Conservation (phyloP, 306 rosid species). For the Hippophae tibetana region DNA sequence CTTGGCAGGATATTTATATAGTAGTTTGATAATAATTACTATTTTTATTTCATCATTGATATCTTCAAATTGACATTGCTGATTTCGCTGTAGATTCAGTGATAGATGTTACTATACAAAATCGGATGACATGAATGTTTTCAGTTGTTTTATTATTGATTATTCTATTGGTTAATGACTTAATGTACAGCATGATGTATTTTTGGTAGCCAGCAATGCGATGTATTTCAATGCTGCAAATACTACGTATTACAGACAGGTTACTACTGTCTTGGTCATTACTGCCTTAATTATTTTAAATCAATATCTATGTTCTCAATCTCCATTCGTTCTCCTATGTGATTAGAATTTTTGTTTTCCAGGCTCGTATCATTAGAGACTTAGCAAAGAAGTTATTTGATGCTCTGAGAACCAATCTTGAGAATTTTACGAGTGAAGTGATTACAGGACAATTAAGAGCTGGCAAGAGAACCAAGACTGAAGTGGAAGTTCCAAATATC, state of each 20-base stretch:
- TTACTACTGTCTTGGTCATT: neutral
- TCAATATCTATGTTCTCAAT: neutral
- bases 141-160: conserved; percentile 1
- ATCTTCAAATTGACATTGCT: neutral
- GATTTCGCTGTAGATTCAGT: neutral
- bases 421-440: conserved; percentile 6
- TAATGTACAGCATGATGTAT: conserved; percentile 17
- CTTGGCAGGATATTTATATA: neutral
- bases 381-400: conserved; percentile 15
- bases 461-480: conserved; percentile 5
- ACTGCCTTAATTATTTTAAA: conserved; percentile 1
- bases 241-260: conserved; percentile 9
- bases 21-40: neutral
- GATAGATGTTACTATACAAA: too few relatives aligned
- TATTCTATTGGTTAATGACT: conserved; percentile 3
- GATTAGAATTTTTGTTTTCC: conserved; percentile 1
- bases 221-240: conserved; percentile 15
- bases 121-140: neutral
- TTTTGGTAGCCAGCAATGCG: conserved; percentile 16
- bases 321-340: neutral
- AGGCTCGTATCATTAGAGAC: conserved; percentile 17
- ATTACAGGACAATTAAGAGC: neutral
- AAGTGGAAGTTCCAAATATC: neutral
- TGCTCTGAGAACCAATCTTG: conserved; percentile 10
- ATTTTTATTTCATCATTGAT: neutral